These are phyloP conservation scores for Tricholoma furcatifolium DNA, from an alignment of 768 basidiomycete species.

Conservation along the genomic window DNA sequence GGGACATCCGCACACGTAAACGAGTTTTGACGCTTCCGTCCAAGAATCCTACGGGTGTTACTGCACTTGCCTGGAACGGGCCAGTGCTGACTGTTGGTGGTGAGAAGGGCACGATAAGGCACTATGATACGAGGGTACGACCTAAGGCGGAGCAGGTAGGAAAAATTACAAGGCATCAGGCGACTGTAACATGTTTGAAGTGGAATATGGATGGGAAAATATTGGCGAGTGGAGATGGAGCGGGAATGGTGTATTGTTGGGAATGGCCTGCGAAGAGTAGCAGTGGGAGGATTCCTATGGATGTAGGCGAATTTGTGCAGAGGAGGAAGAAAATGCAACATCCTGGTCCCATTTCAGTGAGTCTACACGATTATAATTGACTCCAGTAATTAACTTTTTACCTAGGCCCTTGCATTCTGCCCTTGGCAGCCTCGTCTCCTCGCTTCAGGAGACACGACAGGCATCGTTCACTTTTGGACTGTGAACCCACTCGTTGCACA, in stretches of 20 bases:
- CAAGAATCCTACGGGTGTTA: slow-evolving; percentile 42
- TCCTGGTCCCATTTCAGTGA: slow-evolving; percentile 51
- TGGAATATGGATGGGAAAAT: slow-evolving; percentile 70
- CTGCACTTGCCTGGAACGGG: slow-evolving; percentile 65
- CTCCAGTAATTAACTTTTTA: background rate
- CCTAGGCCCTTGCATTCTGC: slow-evolving; percentile 83
- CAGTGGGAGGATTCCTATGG: slow-evolving; percentile 42
- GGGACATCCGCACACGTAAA: slow-evolving; percentile 63
- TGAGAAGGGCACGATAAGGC: slow-evolving; percentile 66
- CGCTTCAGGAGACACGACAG: slow-evolving; percentile 69
- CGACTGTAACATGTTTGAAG: slow-evolving; percentile 58
- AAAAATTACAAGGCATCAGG: slow-evolving; percentile 67
- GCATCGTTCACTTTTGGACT: slow-evolving; percentile 56
- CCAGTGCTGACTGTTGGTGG: slow-evolving; percentile 66
- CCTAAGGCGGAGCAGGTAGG: slow-evolving; percentile 54
- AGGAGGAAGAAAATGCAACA: slow-evolving; percentile 74
- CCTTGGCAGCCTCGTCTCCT: slow-evolving; percentile 84
- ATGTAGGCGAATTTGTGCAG: slow-evolving; percentile 54
- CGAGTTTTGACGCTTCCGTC: slow-evolving; percentile 54
- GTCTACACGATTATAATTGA: background rate
- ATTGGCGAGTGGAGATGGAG: slow-evolving; percentile 75
- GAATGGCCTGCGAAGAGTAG: slow-evolving; percentile 40
- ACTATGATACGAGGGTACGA: slow-evolving; percentile 26
- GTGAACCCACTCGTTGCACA: slow-evolving; percentile 42
- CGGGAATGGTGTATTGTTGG: slow-evolving; percentile 78